These are phyloP conservation scores for Claviceps purpurea DNA, from an alignment of 2,329 filamentous ascomycete species.

Conservation along the genomic window DNA sequence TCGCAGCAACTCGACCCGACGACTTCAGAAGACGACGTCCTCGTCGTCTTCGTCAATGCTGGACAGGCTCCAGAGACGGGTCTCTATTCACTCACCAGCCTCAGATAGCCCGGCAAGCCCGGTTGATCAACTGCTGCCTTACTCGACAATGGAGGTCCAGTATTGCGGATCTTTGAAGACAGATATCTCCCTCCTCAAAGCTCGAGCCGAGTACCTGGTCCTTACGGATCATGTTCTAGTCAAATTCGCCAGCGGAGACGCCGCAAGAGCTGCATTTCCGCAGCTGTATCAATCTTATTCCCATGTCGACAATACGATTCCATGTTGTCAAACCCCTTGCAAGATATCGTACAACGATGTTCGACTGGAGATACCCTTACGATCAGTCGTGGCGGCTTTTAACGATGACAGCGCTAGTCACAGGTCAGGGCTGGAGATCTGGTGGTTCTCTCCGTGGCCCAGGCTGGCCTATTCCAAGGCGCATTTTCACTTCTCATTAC, in stretches of 20 bases:
- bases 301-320: slow-evolving; percentile 11
- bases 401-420: slow-evolving; percentile 35
- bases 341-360: slow-evolving; percentile 22
- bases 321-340: slow-evolving; percentile 12
- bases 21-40: slow-evolving; percentile 25
- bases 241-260: slow-evolving; percentile 34
- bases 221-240: slow-evolving; percentile 36
- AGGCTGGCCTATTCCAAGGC: slow-evolving; percentile 32
- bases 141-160: slow-evolving; percentile 26
- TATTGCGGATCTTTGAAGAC: slow-evolving; percentile 35
- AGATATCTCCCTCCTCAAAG: slow-evolving; percentile 34
- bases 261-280: slow-evolving; percentile 34
- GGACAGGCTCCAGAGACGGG: slow-evolving; percentile 26
- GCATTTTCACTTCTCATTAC: slow-evolving; percentile 35
- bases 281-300: slow-evolving; percentile 22
- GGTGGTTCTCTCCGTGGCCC: slow-evolving; percentile 36
- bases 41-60: slow-evolving; percentile 28
- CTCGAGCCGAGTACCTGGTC: slow-evolving; percentile 37
- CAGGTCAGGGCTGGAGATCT: slow-evolving; percentile 40
- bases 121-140: slow-evolving; percentile 18
- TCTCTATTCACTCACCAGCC: slow-evolving; percentile 24
- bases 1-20: slow-evolving; percentile 18
- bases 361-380: slow-evolving; percentile 34
- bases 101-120: slow-evolving; percentile 17
- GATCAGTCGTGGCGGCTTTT: slow-evolving; percentile 38